Percentiles rank a stretch among this genome's conserved stretches.
Evolutionary conservation across 1,284 basidiomycete species (phyloP).

Genomic region (Coniophora puteana): DNA sequence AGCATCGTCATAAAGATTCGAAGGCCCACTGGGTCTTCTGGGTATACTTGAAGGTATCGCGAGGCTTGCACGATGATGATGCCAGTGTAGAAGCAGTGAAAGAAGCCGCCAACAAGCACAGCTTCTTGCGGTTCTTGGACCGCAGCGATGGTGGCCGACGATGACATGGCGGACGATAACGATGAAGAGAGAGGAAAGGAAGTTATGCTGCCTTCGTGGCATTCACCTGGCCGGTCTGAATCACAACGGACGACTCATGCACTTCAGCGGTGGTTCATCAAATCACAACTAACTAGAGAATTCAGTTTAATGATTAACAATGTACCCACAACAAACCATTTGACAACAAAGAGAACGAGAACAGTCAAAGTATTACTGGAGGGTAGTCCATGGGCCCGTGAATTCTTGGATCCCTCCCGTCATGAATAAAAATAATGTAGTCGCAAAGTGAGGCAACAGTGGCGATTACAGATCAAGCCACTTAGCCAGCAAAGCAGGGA

Average conservation of each 20-base stretch:
- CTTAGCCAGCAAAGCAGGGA: constrained; percentile 6
- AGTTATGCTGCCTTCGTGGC: background rate
- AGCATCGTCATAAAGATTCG: constrained; percentile 37
- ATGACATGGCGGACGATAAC: constrained; percentile 8
- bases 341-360: no score
- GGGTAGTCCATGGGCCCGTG: no score
- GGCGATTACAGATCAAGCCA: background rate
- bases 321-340: no score
- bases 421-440: no score
- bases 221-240: background rate
- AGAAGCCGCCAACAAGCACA: constrained; percentile 37
- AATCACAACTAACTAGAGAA: no score
- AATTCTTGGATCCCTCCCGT: no score
- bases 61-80: constrained; percentile 43
- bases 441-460: no score
- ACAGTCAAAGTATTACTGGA: no score
- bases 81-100: constrained; percentile 43
- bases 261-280: no score
- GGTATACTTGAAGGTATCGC: constrained; percentile 41
- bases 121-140: constrained; percentile 28
- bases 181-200: background rate
- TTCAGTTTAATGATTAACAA: no score
- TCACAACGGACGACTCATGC: constrained; percentile 1
- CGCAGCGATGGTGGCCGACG: constrained; percentile 17
- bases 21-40: constrained; percentile 38